Evolutionary conservation across 78 protist species (phyloP), one percentile per base, ranked within the genome.

Genomic region (Dictyostelium intermedium): DNA sequence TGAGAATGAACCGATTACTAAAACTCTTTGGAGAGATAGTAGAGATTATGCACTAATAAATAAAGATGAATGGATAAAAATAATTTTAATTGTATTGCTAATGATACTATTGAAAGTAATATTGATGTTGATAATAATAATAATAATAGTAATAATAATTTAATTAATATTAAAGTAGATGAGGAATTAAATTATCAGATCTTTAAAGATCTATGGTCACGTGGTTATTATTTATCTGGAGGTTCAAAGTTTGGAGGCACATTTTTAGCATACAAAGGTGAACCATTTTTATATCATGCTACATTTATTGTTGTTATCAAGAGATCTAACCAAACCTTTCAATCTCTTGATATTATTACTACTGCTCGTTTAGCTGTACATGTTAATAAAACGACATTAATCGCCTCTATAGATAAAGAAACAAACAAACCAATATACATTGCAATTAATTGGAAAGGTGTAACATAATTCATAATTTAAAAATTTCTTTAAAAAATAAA

Each of bases 171-270:
- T 16, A 50, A 50, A 3, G 14, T 50, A 14, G 35, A 70, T 69
- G 34, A 45, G 37, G 18, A 56, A 18, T 2, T 45, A 11, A 73
- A 53, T 73, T 82, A 76, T 30, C 5, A 14, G 14, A 93, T 95
- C 13, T 95, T 85, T 39, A 45, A 20, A 43, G 97, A 95, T 70
- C 79, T 95, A 8, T 91, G 96, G 93, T 20, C 80, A 23, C 73
- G 80, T 2, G 97, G 97, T 3, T 92, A 92, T 56, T 74, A 41
- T 80, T 9, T 95, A 7, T 84, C 95, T 23, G 63, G 80, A 14
- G 97, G 96, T 20, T 30, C 32, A 6, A 95, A 95, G n/a, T 95
- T 95, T 78, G 97, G 97, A 10, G 97, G 97, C 3, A 89, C 91
- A 32, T 95, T 82, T 78, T 76, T 95, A 56, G 94, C 83, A 32